phyloP scores from a whole-genome alignment of 345 rosid genomes.

The Eucalyptus brandiana region DNA sequence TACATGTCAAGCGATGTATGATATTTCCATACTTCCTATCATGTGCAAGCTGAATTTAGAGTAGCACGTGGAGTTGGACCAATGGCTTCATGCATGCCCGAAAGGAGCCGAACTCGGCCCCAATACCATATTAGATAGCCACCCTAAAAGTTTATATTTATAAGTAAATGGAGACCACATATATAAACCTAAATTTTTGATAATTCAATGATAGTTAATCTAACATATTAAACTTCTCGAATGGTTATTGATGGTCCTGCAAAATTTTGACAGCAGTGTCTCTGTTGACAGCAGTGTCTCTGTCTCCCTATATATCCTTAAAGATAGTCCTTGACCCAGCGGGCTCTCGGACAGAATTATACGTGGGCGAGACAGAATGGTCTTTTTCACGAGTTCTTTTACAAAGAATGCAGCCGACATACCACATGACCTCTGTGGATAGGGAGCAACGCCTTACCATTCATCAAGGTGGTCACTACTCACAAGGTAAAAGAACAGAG shows the following conservation, averaged over 20 bases:
- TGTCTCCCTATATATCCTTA: not conserved
- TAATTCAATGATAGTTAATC: not conserved
- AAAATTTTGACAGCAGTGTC: not conserved
- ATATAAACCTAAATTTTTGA: not conserved
- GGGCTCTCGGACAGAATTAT: not conserved
- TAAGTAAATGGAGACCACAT: not conserved
- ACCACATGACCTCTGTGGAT: not conserved
- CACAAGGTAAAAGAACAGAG: not conserved
- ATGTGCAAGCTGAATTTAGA: not conserved
- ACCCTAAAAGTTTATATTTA: not conserved
- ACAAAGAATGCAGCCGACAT: not conserved
- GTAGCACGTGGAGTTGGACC: not conserved
- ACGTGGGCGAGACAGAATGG: not conserved
- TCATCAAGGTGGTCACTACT: not conserved
- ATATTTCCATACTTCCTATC: not conserved
- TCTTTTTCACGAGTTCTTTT: not conserved
- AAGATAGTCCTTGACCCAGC: not conserved
- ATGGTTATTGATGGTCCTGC: not conserved
- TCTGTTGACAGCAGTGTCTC: not conserved
- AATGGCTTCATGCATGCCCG: fast-evolving
- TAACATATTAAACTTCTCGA: not conserved
- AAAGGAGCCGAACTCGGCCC: fast-evolving
- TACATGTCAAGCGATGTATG: not conserved
- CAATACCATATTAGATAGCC: no score
- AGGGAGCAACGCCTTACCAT: not conserved